Evolutionary conservation across 78 protist species (phyloP), one percentile per base, ranked within the genome.

Genomic region (Goniomonas avonlea): DNA sequence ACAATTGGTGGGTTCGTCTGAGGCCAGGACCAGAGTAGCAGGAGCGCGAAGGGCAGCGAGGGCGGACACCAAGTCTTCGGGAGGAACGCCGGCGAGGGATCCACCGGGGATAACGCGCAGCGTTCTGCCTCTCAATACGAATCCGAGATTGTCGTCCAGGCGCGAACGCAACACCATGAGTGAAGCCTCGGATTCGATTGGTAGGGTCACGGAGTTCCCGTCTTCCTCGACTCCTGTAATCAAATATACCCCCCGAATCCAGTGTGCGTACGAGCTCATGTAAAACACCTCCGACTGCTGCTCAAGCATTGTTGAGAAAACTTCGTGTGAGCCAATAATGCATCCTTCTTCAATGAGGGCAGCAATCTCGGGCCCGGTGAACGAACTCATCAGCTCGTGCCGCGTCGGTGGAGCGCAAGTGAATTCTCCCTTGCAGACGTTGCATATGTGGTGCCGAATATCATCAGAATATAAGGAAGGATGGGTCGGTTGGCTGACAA

Each of bases 401-500:
- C 73, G 45, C 31, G 73, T 34, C 15, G 73, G 73, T 48, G 73
- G 73, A 43, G 47, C n/a, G 32, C 50, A 38, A 5, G 25, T 39
- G 48, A 39, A 65, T 9, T 4, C 37, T 11, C 13, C 29, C 37
- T 4, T 2, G 73, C 73, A 65, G 38, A 65, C 73, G 48, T 23
- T 38, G 73, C 73, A 65, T 15, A 5, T 2, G 34, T n/a, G 7
- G n/a, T 65, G 73, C 20, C 73, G 73, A 8, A 8, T 23, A 48
- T 65, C 73, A 35, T 17, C 15, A 29, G 5, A 18, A 48, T 65
- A 65, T 29, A 65, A 65, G 0, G 53, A 31, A 0, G 73, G 73
- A 48, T 65, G 73, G 37, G 73, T 65, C 32, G 73, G 73, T 48
- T 65, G 73, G 7, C 55, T n/a, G 15, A 65, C 73, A 29, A 65